Evolutionary conservation across 495 filamentous ascomycete species (phyloP).

Genomic region (Chaetomidium leptoderma): DNA sequence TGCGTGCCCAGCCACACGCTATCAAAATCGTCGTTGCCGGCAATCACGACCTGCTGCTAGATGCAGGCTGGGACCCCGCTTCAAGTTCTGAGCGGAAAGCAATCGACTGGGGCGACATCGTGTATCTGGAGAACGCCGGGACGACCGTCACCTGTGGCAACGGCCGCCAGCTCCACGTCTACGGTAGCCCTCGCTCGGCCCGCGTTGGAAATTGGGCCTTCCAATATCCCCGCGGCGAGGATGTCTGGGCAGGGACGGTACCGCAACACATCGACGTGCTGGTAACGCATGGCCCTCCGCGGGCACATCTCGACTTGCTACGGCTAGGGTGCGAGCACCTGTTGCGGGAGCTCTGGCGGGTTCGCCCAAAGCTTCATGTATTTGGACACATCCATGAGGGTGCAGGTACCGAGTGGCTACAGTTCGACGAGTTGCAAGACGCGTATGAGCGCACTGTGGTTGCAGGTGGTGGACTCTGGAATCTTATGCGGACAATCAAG

Average conservation of each 20-base stretch:
- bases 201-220: conserved; percentile 34
- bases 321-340: conserved; percentile 61
- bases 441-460: conserved; percentile 22
- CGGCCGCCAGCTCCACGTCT: conserved; percentile 35
- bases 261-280: conserved; percentile 63
- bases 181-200: conserved; percentile 37
- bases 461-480: conserved; percentile 23
- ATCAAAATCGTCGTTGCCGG: conserved; percentile 72
- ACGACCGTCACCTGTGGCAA: conserved; percentile 31
- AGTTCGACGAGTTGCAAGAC: conserved; percentile 25
- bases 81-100: background rate
- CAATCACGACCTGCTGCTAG: conserved; percentile 45
- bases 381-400: conserved; percentile 71
- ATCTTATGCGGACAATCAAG: conserved; percentile 10
- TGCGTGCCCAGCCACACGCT: conserved; percentile 59
- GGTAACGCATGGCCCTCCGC: conserved; percentile 66
- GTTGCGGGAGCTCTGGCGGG: conserved; percentile 62
- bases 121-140: conserved; percentile 43
- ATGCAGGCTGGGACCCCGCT: conserved; percentile 2
- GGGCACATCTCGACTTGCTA: conserved; percentile 59
- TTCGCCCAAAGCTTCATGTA: conserved; percentile 65
- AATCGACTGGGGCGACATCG: conserved; percentile 45
- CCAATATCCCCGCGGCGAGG: conserved; percentile 21
- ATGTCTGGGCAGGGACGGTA: conserved; percentile 35
- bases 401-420: conserved; percentile 38